Base-by-base conservation (phyloP, 257 asterid species). In the Misopates orontium region DNA sequence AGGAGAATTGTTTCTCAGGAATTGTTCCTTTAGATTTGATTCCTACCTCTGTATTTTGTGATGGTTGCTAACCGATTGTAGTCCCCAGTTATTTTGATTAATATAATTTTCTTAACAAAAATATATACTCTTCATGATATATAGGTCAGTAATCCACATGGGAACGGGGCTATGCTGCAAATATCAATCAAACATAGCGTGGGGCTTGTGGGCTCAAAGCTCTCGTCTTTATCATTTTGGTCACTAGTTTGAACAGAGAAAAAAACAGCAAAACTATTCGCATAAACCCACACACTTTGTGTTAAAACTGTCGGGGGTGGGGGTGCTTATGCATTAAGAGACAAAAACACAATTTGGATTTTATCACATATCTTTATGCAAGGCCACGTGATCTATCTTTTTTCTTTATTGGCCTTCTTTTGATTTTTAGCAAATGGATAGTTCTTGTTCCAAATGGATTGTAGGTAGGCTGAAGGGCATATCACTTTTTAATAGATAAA, bases 291-390 rank as follows among this genome's bases (percentile, higher is more conserved):
- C 72, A 10, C 28, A 65, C 60, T 18, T 32, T 63, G 56, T 49
- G 52, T 15, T n/a, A 7, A 50, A 47, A 48, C 13, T 62, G 70
- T 69, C 42, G 42, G 42, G 42, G 42, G 8, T 57, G 39, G 70
- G 42, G 32, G 44, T 62, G 1, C 16, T 5, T 22, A 65, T 22
- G 40, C 56, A 56, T 67, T 60, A 77, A 64, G 42, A 69, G 65
- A 77, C 82, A 77, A 77, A 72, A 32, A 47, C 45, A 32, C 56
- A 58, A 72, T 72, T 67, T 77, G 68, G 58, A 54, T 50, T 20
- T 31, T 36, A 49, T 31, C 53, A 61, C 57, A 19, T 68, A 18
- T 22, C 62, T 24, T 58, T 15, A 45, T 52, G 66, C 72, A 54
- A 47, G 73, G 60, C 42, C 78, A 75, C 63, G 45, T 25, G 25